Evolutionary conservation across 495 filamentous ascomycete genomes (phyloP).

Genomic region (Neurospora sp.): DNA sequence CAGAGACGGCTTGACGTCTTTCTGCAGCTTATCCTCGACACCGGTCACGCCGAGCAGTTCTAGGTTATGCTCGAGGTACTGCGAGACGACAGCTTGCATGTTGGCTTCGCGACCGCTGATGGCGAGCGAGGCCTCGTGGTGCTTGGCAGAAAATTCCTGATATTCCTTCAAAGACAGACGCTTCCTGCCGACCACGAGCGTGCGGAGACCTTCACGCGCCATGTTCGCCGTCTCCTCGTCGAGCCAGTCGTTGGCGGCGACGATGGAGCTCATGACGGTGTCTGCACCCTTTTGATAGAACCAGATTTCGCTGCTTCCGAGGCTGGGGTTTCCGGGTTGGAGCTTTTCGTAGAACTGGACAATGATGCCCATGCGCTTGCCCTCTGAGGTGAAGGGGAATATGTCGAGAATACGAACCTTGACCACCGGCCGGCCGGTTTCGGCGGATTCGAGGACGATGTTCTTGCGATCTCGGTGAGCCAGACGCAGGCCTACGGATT

Average conservation of each 20-base stretch:
- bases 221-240: slow-evolving; percentile 98
- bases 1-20: slow-evolving; percentile 86
- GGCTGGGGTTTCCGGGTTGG: slow-evolving; percentile 26
- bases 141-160: slow-evolving; percentile 60
- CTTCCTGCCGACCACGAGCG: slow-evolving; percentile 86
- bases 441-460: slow-evolving; percentile 72
- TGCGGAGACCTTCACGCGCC: slow-evolving; percentile 92
- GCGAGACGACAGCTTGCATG: slow-evolving; percentile 68
- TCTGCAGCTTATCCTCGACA: slow-evolving; percentile 93
- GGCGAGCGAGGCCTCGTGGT: slow-evolving; percentile 69
- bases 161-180: slow-evolving; percentile 67
- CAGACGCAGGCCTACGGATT: slow-evolving; percentile 80
- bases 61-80: slow-evolving; percentile 77
- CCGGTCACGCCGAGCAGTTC: slow-evolving; percentile 94
- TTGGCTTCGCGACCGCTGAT: slow-evolving; percentile 68
- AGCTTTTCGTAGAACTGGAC: slow-evolving; percentile 62
- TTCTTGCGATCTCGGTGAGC: slow-evolving; percentile 75
- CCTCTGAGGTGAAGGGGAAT: slow-evolving; percentile 95
- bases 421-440: slow-evolving; percentile 65
- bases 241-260: slow-evolving; percentile 93
- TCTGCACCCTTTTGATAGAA: slow-evolving; percentile 99
- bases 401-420: slow-evolving; percentile 86
- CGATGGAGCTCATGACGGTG: slow-evolving; percentile 91
- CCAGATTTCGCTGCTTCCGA: slow-evolving; percentile 68
- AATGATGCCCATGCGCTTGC: slow-evolving; percentile 97